Conservation (phyloP, 352 stramenopile genomes). For the Pythium diclinum region DNA sequence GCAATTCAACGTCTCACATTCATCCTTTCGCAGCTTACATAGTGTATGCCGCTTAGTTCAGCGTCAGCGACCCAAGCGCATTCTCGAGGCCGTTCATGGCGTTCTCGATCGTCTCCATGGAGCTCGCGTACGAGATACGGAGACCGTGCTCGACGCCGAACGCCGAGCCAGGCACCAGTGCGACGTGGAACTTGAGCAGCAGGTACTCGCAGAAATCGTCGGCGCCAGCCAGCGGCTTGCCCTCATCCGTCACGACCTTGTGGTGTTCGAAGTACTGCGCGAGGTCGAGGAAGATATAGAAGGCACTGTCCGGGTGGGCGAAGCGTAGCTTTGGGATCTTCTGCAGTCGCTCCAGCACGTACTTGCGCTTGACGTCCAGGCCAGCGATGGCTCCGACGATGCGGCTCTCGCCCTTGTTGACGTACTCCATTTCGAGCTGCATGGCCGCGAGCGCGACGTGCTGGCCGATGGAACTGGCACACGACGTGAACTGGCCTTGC, state of each 20-base stretch:
- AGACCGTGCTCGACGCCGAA: constrained; percentile 92
- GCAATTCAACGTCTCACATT: background rate
- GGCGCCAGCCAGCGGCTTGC: constrained; percentile 7
- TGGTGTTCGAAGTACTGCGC: constrained; percentile 15
- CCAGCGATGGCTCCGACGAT: constrained; percentile 51
- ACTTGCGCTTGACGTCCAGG: constrained; percentile 89
- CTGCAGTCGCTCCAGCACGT: constrained; percentile 80
- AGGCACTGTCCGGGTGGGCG: constrained; percentile 89
- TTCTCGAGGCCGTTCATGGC: constrained; percentile 60
- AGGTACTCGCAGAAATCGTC: constrained; percentile 91
- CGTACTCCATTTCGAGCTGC: constrained; percentile 72
- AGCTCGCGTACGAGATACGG: constrained; percentile 95
- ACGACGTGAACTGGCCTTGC: constrained; percentile 95
- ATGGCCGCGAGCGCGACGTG: constrained; percentile 89
- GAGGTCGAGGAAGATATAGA: constrained; percentile 96
- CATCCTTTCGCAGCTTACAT: no score
- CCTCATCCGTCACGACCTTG: background rate
- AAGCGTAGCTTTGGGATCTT: constrained; percentile 84
- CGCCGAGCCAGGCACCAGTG: constrained; percentile 93
- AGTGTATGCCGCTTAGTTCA: constrained; percentile 27
- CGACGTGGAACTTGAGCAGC: constrained; percentile 87
- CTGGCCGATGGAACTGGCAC: constrained; percentile 91
- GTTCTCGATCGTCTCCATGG: constrained; percentile 78
- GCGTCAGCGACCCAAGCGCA: constrained; percentile 46
- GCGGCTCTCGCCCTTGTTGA: constrained; percentile 42